A percentile compares a stretch with the other conserved stretches of the same genome.
These are phyloP conservation scores for Kwoniella sp. DNA, from an alignment of 768 basidiomycete genomes.

Conservation along the genomic window DNA sequence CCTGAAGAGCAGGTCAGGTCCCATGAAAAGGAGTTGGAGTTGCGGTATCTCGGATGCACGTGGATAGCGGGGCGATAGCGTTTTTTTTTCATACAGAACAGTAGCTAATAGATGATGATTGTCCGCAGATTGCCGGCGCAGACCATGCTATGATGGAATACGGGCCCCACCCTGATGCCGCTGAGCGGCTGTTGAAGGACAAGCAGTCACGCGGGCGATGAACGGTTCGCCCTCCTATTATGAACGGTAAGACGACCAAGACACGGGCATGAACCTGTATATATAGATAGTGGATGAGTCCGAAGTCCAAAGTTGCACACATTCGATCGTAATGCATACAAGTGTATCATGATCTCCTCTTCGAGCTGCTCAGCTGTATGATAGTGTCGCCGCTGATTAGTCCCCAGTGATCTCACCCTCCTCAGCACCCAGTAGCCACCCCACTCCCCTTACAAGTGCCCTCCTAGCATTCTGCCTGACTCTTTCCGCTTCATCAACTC, in stretches of 20 bases:
- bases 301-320: no score
- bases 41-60: no score
- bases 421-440: constrained; percentile 92
- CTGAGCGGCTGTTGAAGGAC: constrained; percentile 27
- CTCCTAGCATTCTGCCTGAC: constrained; percentile 70
- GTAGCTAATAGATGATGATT: background rate
- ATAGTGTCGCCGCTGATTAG: no score
- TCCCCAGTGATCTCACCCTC: constrained; percentile 48
- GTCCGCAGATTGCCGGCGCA: constrained; percentile 64
- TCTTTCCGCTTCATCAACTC: constrained; percentile 53
- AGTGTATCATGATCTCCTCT: background rate
- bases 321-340: background rate
- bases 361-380: no score
- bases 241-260: no score
- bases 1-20: no score
- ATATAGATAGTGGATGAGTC: no score
- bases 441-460: constrained; percentile 84
- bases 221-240: no score
- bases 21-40: no score
- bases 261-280: no score
- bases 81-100: no score
- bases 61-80: no score
- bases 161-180: constrained; percentile 48
- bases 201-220: background rate
- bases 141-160: constrained; percentile 66